Evolutionary conservation across 768 basidiomycete genomes (phyloP).

Genomic region (Clitopilus passeckerianus): DNA sequence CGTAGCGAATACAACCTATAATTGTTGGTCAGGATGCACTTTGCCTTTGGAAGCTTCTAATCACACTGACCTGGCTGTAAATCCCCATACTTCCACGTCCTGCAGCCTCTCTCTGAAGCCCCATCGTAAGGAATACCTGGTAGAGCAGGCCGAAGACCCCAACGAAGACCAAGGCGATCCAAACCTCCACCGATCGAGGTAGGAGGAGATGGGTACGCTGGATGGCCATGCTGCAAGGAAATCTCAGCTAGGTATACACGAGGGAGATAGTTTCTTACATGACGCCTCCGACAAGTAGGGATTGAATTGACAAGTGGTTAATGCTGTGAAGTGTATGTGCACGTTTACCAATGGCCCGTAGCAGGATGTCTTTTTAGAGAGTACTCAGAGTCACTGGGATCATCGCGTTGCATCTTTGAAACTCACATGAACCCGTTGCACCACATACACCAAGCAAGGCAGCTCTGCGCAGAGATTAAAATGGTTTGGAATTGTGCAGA

Average conservation of each 20-base stretch:
- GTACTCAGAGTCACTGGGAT: background rate
- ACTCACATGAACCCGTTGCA: conserved; percentile 60
- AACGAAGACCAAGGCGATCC: background rate
- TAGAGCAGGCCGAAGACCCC: background rate
- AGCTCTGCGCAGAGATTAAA: conserved; percentile 30
- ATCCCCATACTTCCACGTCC: conserved; percentile 7
- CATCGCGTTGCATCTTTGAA: background rate
- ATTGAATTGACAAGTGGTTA: background rate
- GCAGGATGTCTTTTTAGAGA: conserved; percentile 24
- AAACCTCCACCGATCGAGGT: background rate
- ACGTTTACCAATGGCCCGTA: conserved; percentile 66
- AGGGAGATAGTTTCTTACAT: background rate
- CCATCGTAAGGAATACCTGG: conserved; percentile 4
- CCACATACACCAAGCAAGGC: conserved; percentile 60
- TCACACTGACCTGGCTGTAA: conserved; percentile 2
- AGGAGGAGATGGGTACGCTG: background rate
- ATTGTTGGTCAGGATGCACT: background rate
- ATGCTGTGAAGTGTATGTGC: conserved; percentile 66
- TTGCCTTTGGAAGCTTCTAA: background rate
- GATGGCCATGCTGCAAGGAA: background rate
- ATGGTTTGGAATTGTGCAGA: background rate
- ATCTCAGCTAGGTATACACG: background rate
- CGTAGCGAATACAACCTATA: conserved; percentile 62
- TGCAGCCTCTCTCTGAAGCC: conserved; percentile 4
- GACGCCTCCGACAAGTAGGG: background rate